Evolutionary conservation across 768 basidiomycete species (phyloP).

Genomic region (Lactifluus rugatus): DNA sequence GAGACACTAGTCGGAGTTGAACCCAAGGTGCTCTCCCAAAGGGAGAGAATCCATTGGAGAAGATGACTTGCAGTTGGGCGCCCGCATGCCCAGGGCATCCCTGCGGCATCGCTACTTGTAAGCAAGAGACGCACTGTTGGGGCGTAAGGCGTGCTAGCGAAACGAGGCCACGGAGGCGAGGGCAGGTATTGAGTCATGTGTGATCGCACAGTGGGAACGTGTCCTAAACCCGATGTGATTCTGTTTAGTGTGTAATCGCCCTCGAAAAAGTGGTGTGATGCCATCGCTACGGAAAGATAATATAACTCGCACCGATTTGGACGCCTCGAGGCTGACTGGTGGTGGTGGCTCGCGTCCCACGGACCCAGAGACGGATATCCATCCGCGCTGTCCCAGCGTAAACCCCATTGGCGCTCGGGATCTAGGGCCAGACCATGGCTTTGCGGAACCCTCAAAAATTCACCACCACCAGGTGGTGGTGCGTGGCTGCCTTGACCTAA

Average conservation of each 20-base stretch:
- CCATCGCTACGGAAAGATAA: constrained; percentile 7
- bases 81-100: neutral
- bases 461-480: neutral
- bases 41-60: neutral
- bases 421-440: constrained; percentile 11
- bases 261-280: constrained; percentile 2
- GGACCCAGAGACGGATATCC: constrained; percentile 1
- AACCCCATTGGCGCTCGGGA: neutral
- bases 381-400: constrained; percentile 17
- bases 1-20: constrained; percentile 16
- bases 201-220: constrained; percentile 14
- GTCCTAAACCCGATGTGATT: constrained; percentile 11
- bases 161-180: constrained; percentile 4
- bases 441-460: constrained; percentile 14
- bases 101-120: neutral
- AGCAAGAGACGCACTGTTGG: constrained; percentile 1
- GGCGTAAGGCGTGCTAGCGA: constrained; percentile 1
- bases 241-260: constrained; percentile 1
- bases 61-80: neutral
- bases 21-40: neutral
- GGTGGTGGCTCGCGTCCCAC: constrained; percentile 6
- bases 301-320: constrained; percentile 9
- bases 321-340: constrained; percentile 11
- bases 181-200: constrained; percentile 10
- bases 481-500: constrained; percentile 16